Evolutionary conservation across 202 grass and related monocot species (phyloP), one percentile per base, ranked within the genome.

Genomic region (Saccharum hybrid): DNA sequence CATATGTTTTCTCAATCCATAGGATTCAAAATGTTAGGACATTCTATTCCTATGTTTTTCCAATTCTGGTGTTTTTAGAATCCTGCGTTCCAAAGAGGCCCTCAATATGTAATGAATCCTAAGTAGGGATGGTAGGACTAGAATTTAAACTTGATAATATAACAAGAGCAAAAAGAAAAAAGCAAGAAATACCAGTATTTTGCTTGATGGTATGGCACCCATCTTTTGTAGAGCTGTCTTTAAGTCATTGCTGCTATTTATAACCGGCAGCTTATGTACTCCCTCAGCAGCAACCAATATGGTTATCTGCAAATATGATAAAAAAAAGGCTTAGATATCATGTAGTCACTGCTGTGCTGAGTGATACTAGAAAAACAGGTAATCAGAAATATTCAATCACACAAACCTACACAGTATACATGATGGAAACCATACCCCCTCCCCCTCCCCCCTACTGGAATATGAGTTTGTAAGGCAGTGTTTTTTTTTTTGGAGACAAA

Each of bases 271-370:
- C 78, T 99, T 99, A 71, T 92, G 73, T 46, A 84, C 93, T 38
- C 93, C 93, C 68, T 99, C 96, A 38, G 91, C 93, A 76, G 91
- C 96, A 68, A 90, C 96, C 87, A 98, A 84, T 83, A 96, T 92
- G 66, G 96, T 94, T 60, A 98, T 91, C 96, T 98, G 80, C 37
- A 68, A 56, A 65, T 38, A 63, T 31, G 14, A 75, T 26, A 71
- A 2, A 40, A 2, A 40, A 18, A 76, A 39, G 1, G 5, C 3
- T 80, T 18, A 82, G 11, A 87, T 80, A 87, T 70, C 16, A 69
- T 40, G 16, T 54, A 6, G 6, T 7, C 49, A 54, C 1, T 54
- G 6, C 6, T 54, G 4, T 37, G 16, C 40, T 54, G 38, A 72
- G 57, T 72, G 46, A 48, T 40, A 59, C 5, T 26, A 59, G 13